These are phyloP conservation scores for Ganoderma lucidum DNA, from an alignment of 1,284 basidiomycete species.

Conservation along the genomic window DNA sequence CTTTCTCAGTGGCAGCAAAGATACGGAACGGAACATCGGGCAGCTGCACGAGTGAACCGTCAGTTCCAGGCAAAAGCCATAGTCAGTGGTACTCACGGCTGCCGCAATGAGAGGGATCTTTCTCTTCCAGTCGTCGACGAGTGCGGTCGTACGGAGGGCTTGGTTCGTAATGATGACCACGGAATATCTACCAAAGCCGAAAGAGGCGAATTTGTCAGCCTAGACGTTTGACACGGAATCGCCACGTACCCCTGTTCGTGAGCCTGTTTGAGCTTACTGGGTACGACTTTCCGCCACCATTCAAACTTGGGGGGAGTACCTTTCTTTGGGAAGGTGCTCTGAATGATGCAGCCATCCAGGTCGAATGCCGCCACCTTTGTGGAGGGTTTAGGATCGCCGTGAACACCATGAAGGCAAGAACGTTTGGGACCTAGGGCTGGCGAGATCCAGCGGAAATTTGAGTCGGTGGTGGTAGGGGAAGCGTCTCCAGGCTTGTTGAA, in stretches of 20 bases:
- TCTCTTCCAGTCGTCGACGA: slow-evolving; percentile 71
- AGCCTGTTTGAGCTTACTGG: slow-evolving; percentile 66
- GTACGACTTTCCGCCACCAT: slow-evolving; percentile 82
- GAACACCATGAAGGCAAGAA: slow-evolving; percentile 70
- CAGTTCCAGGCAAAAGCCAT: neutral
- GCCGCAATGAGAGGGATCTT: slow-evolving; percentile 77
- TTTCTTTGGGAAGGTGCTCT: slow-evolving; percentile 58
- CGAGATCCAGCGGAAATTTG: slow-evolving; percentile 64
- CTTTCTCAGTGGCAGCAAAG: slow-evolving; percentile 80
- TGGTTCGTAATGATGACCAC: slow-evolving; percentile 88
- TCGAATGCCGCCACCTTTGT: slow-evolving; percentile 83
- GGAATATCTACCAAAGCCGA: slow-evolving; percentile 60
- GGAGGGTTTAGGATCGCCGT: slow-evolving; percentile 56
- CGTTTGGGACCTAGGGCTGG: slow-evolving; percentile 59
- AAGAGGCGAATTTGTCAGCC: neutral
- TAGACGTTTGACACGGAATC: no score
- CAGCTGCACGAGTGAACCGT: slow-evolving; percentile 54
- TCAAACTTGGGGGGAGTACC: slow-evolving; percentile 65
- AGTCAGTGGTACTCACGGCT: slow-evolving; percentile 56
- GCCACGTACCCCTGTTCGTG: slow-evolving; percentile 65
- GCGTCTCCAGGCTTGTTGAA: slow-evolving; percentile 15
- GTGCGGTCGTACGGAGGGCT: slow-evolving; percentile 55
- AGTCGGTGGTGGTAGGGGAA: slow-evolving; percentile 7
- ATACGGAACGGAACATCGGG: slow-evolving; percentile 80
- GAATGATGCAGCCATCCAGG: slow-evolving; percentile 89